A percentile compares a stretch with the other conserved stretches of the same genome.
Conservation (phyloP, 1,284 basidiomycete species). For the Pascua guehoae region DNA sequence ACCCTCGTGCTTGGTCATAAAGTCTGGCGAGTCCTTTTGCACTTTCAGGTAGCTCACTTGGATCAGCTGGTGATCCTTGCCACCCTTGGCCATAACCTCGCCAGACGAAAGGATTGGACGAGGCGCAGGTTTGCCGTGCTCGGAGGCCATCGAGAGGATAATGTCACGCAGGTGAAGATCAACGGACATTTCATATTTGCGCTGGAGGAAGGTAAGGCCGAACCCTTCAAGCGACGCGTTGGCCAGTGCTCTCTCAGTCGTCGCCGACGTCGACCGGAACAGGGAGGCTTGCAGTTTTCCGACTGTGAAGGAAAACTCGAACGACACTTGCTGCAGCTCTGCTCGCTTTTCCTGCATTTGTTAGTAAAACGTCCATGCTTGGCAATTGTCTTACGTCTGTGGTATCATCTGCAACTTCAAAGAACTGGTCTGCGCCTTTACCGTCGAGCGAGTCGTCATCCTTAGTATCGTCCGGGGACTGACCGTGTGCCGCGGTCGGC, state of each 20-base stretch:
- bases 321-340: slow-evolving; percentile 73
- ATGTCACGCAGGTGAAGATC: slow-evolving; percentile 73
- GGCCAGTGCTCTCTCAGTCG: slow-evolving; percentile 57
- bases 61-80: slow-evolving; percentile 64
- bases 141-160: slow-evolving; percentile 56
- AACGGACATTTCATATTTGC: slow-evolving; percentile 84
- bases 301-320: slow-evolving; percentile 87
- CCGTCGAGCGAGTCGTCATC: slow-evolving; percentile 17
- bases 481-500: slow-evolving; percentile 38
- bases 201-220: slow-evolving; percentile 65
- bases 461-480: slow-evolving; percentile 40
- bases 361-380: background rate
- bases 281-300: slow-evolving; percentile 80
- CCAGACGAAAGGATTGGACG: slow-evolving; percentile 76
- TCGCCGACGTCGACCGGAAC: slow-evolving; percentile 56
- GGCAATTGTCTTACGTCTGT: slow-evolving; percentile 54
- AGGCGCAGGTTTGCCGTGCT: slow-evolving; percentile 55
- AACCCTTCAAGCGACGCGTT: slow-evolving; percentile 80
- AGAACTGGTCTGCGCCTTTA: slow-evolving; percentile 59
- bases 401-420: slow-evolving; percentile 67
- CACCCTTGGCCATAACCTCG: slow-evolving; percentile 47
- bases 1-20: slow-evolving; percentile 73
- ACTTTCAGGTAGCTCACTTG: slow-evolving; percentile 78
- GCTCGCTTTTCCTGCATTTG: slow-evolving; percentile 9
- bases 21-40: slow-evolving; percentile 83